phyloP scores from a whole-genome alignment of 2,329 filamentous ascomycete genomes.

The Aspergillus fijiensis region DNA sequence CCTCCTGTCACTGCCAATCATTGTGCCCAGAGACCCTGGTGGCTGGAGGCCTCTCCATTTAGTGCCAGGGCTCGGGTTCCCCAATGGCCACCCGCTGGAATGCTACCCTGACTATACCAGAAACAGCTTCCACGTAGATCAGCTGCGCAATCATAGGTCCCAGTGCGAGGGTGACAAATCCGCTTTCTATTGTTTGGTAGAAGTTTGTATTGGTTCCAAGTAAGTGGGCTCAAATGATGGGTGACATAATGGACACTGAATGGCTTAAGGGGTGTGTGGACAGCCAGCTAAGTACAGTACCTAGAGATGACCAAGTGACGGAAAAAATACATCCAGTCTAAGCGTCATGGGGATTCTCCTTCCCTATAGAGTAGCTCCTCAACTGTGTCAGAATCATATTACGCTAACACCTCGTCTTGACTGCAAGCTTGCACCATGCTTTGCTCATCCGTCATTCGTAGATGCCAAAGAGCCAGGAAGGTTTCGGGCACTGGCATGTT shows the following conservation, averaged over 20 bases:
- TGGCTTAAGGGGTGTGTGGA: constrained; percentile 9
- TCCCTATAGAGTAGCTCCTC: constrained; percentile 15
- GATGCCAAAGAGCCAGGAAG: constrained; percentile 16
- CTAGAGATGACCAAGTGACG: constrained; percentile 7
- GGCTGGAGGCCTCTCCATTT: constrained; percentile 25
- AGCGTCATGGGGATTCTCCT: constrained; percentile 33
- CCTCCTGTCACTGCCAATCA: constrained; percentile 27
- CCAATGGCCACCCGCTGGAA: constrained; percentile 37
- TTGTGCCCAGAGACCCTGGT: constrained; percentile 10
- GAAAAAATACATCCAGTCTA: constrained; percentile 27
- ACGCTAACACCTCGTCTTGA: constrained; percentile 6
- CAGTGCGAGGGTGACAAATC: constrained; percentile 19
- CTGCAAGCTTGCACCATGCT: constrained; percentile 16
- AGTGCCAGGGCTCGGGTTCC: constrained; percentile 17
- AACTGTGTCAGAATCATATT: constrained; percentile 10
- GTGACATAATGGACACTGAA: constrained; percentile 12
- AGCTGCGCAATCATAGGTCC: constrained; percentile 25
- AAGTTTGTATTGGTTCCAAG: constrained; percentile 2
- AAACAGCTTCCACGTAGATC: constrained; percentile 28
- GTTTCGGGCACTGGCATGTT: constrained; percentile 30
- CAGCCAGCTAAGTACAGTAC: constrained; percentile 1
- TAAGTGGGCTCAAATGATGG: constrained; percentile 5
- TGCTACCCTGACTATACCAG: constrained; percentile 37
- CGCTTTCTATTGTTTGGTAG: constrained; percentile 20
- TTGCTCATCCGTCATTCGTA: constrained; percentile 7